Base-by-base conservation (phyloP, 2,329 filamentous ascomycete genomes). In the Colletotrichum zoysiae region DNA sequence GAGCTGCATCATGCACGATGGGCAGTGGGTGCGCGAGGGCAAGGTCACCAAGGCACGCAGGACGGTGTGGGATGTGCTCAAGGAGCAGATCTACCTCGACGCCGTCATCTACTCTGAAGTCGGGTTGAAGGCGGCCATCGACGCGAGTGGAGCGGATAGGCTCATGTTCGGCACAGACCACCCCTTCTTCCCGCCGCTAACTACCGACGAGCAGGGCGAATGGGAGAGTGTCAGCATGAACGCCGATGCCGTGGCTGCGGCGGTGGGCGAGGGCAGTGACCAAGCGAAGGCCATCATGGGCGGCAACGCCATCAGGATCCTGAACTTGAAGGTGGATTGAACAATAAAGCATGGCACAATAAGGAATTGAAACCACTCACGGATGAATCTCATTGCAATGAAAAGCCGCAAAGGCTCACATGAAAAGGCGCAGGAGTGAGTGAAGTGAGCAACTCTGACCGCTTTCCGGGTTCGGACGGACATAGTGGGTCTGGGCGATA, bases 101-200 rank as follows among this genome's bases (percentile, higher is more conserved):
- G 94, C 94, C 0, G 95, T 97, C 18, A 89, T 97, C 8, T 95
- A 96, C 80, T 93, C 91, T 0, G 89, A 92, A 58, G 89, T 93
- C 12, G 93, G 92, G 0, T 80, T 95, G 68, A 90, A 88, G 76
- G 92, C 92, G 1, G 93, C 93, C 0, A 86, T 93, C 2, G 88
- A 90, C 30, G 87, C 82, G 11, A 86, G 87, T 71, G 92, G 92
- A 0, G 84, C 85, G 0, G 92, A 95, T 76, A 86, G 92, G 71
- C 82, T 95, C 62, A 88, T 95, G 85, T 95, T 95, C 81, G 93
- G 93, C 35, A 95, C 93, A 0, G 93, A 95, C 78, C 92, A 95
- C 79, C 93, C 93, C 0, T 95, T 95, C 83, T 95, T 95, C 81
- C 93, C 93, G n/a, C 93, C 93, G 0, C 81, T 95, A 23, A 86